These are phyloP conservation scores for Polychaeton citri DNA, from an alignment of 2,329 filamentous ascomycete species.

Conservation along the genomic window DNA sequence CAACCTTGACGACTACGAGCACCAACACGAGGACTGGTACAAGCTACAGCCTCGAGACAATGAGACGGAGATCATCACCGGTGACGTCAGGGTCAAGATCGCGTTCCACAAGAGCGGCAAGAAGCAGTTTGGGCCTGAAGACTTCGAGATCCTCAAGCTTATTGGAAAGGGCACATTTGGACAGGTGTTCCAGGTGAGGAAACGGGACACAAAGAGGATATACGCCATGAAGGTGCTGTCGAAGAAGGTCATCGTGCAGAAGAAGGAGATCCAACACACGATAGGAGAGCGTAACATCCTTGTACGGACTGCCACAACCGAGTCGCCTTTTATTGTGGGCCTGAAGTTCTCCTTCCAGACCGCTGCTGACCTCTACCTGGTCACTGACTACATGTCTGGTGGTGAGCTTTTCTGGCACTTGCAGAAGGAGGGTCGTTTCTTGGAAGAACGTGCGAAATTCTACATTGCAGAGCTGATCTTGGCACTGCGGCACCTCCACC, in stretches of 20 bases:
- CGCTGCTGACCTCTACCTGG: constrained; percentile 89
- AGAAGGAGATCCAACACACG: constrained; percentile 97
- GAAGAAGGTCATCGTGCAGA: constrained; percentile 99
- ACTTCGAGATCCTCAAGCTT: constrained; percentile 90
- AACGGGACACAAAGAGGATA: constrained; percentile 89
- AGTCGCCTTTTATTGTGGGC: constrained; percentile 95
- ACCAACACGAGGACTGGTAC: constrained; percentile 74
- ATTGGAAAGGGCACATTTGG: constrained; percentile 98
- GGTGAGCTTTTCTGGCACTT: constrained; percentile 98
- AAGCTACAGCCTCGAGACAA: constrained; percentile 65
- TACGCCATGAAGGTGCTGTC: constrained; percentile 99
- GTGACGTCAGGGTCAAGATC: constrained; percentile 80
- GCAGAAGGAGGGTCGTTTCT: constrained; percentile 91
- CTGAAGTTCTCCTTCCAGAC: constrained; percentile 99
- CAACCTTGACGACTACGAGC: constrained; percentile 53
- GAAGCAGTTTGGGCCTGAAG: constrained; percentile 83
- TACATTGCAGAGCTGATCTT: constrained; percentile 97
- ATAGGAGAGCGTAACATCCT: constrained; percentile 95
- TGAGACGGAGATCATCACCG: constrained; percentile 61
- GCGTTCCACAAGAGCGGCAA: constrained; percentile 77
- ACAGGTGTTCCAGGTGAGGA: constrained; percentile 95
- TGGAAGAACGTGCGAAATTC: constrained; percentile 90
- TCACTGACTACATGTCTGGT: constrained; percentile 98
- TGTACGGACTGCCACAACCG: constrained; percentile 85
- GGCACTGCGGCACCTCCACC: constrained; percentile 85